Percentiles rank a stretch among this genome's conserved stretches.
Evolutionary conservation across 2,329 filamentous ascomycete species (phyloP).

Genomic region (Apiospora kogelbergensis): DNA sequence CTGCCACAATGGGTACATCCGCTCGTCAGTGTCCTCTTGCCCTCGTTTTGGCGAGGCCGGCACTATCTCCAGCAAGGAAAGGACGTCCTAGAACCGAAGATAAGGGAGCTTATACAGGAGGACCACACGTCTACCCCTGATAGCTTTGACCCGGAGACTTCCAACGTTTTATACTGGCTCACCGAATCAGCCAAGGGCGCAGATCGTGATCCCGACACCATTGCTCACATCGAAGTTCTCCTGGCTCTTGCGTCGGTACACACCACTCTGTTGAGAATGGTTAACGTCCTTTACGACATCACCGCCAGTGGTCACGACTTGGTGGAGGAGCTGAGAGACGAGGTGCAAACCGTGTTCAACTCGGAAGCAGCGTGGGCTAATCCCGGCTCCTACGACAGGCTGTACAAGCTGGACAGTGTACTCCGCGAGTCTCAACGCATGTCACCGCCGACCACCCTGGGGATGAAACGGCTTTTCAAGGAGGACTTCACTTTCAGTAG

Average conservation of each 20-base stretch:
- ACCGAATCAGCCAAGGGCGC: conserved; percentile 3
- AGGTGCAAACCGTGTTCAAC: background rate
- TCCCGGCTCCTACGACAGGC: conserved; percentile 10
- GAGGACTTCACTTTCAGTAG: background rate
- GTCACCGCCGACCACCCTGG: conserved; percentile 6
- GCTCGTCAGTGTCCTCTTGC: background rate
- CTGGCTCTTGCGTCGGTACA: conserved; percentile 15
- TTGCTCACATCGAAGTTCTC: conserved; percentile 13
- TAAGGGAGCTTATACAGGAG: background rate
- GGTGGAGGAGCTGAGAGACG: background rate
- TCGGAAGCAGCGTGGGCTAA: background rate
- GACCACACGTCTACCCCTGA: background rate
- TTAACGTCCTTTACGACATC: conserved; percentile 14
- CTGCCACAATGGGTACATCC: background rate
- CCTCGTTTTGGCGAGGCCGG: background rate
- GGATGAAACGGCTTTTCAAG: conserved; percentile 15
- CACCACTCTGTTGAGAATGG: conserved; percentile 15
- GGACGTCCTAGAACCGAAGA: background rate
- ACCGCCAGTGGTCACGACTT: background rate
- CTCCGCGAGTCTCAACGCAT: conserved; percentile 16
- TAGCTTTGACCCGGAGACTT: background rate
- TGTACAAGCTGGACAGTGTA: conserved; percentile 17
- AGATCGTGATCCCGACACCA: conserved; percentile 12
- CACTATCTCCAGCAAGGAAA: background rate
- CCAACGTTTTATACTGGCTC: conserved; percentile 9